Evolutionary conservation across 2,329 filamentous ascomycete species (phyloP).

Genomic region (Hirsutella thompsonii): DNA sequence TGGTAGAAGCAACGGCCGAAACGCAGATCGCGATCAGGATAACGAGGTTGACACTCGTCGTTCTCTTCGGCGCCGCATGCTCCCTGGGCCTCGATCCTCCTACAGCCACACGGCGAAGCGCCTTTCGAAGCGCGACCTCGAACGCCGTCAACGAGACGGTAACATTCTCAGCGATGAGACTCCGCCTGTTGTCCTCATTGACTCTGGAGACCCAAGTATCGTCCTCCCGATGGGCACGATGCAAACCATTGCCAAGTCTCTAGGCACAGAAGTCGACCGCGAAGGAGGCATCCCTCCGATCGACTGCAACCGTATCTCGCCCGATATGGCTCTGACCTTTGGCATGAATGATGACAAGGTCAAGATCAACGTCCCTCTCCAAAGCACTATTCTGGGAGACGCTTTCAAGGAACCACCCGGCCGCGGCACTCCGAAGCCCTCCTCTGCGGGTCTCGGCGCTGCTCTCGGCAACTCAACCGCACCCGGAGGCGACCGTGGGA

Average conservation of each 20-base stretch:
- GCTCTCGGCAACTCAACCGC: not conserved
- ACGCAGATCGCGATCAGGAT: too few relatives aligned
- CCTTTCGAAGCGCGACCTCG: not conserved
- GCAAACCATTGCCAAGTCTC: not conserved
- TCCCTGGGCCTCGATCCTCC: not conserved
- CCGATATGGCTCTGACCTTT: not conserved
- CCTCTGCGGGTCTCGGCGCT: not conserved
- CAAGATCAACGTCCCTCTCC: not conserved
- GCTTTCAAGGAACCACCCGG: not conserved
- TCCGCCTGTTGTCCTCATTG: not conserved
- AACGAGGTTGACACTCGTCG: not conserved
- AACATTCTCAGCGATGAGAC: not conserved
- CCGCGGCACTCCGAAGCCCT: not conserved
- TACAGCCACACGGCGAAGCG: not conserved
- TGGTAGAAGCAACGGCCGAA: too few relatives aligned
- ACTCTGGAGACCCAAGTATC: not conserved
- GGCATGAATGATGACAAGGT: not conserved
- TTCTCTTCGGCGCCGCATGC: not conserved
- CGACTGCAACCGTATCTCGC: not conserved
- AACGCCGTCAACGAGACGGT: not conserved
- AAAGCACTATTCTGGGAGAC: not conserved
- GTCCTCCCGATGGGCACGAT: not conserved
- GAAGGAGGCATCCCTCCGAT: not conserved
- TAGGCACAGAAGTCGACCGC: not conserved
- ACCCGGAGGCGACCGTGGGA: not conserved